These are phyloP conservation scores for Penicillium fimorum DNA, from an alignment of 495 filamentous ascomycete species.

Conservation along the genomic window DNA sequence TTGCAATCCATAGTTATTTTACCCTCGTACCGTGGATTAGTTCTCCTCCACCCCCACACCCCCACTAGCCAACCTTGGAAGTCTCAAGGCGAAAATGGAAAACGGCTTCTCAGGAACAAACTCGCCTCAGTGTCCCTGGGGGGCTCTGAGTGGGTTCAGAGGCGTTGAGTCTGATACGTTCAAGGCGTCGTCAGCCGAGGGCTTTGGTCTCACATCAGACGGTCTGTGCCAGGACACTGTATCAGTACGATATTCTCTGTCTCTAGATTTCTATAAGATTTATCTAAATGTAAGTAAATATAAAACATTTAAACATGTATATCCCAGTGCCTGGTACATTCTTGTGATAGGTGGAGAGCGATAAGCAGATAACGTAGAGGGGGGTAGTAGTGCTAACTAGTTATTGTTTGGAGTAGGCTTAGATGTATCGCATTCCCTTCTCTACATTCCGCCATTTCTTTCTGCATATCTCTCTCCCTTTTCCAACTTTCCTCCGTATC, in stretches of 20 bases:
- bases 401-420: conserved; percentile 6
- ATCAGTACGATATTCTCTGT: neutral
- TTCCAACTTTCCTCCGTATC: conserved; percentile 4
- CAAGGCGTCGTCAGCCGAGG: conserved; percentile 10
- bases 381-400: too few species aligned
- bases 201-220: conserved; percentile 11
- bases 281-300: too few species aligned
- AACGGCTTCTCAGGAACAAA: conserved; percentile 4
- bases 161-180: neutral
- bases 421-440: conserved; percentile 20
- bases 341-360: neutral
- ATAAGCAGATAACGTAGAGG: conserved; percentile 12
- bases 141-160: neutral
- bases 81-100: conserved; percentile 4
- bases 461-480: conserved; percentile 8
- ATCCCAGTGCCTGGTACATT: neutral
- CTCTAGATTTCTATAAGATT: too few species aligned
- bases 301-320: neutral
- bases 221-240: conserved; percentile 6
- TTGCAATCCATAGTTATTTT: neutral
- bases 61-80: neutral
- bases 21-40: neutral
- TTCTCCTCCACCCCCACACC: neutral
- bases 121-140: conserved; percentile 1
- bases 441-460: conserved; percentile 14